Percentiles rank a stretch among this genome's conserved stretches.
These are phyloP conservation scores for Metschnikowia henanensis DNA, from an alignment of 805 yeast species.

Conservation along the genomic window DNA sequence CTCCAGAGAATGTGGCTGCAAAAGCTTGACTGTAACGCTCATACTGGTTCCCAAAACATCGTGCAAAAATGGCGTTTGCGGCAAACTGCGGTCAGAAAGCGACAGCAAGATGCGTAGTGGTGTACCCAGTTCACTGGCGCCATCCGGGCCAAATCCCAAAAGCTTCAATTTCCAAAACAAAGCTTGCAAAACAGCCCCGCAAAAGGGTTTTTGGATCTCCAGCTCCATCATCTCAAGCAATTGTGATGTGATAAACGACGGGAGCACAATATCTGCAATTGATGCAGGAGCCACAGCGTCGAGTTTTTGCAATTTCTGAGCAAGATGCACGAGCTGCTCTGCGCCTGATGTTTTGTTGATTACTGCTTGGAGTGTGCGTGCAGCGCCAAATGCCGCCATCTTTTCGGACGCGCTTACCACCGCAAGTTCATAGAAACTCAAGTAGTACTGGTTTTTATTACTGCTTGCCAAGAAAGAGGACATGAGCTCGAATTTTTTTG, in stretches of 20 bases:
- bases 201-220: not conserved
- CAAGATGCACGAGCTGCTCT: slow-evolving; percentile 7
- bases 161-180: slow-evolving; percentile 12
- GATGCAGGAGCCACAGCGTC: not conserved
- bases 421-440: slow-evolving; percentile 49
- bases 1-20: not conserved
- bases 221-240: slow-evolving; percentile 8
- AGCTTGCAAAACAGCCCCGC: slow-evolving; percentile 3
- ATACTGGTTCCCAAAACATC: slow-evolving; percentile 6
- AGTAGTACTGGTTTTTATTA: slow-evolving; percentile 36
- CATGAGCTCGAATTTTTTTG: slow-evolving; percentile 46
- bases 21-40: slow-evolving; percentile 6
- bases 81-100: slow-evolving; percentile 7
- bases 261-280: slow-evolving; percentile 5
- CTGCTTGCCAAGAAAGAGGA: slow-evolving; percentile 39
- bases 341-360: slow-evolving; percentile 31
- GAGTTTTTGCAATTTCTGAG: slow-evolving; percentile 8
- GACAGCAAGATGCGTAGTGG: slow-evolving; percentile 5
- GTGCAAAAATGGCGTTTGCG: slow-evolving; percentile 8
- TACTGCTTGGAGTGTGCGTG: slow-evolving; percentile 47
- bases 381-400: slow-evolving; percentile 43
- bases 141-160: slow-evolving; percentile 6
- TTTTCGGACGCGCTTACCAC: slow-evolving; percentile 44
- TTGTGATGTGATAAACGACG: slow-evolving; percentile 6
- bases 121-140: slow-evolving; percentile 1